Evolutionary conservation across 441 rosid genomes (phyloP), one percentile per base, ranked within the genome.

Genomic region (Populus hybrid): DNA sequence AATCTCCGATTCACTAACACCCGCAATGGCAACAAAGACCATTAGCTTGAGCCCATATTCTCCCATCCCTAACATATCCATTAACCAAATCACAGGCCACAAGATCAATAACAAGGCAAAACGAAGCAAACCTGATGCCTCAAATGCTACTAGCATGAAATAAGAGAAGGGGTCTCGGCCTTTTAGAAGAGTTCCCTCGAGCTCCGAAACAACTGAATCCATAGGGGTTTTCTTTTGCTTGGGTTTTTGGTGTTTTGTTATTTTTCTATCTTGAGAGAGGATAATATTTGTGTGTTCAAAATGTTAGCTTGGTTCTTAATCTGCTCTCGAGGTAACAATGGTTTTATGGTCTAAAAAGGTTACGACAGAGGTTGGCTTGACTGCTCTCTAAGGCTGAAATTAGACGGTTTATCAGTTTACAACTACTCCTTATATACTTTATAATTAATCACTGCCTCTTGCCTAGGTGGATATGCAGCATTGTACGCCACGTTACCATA

Each of bases 111-210:
- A 53, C 40, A 83, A 19, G 2, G 86, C 83, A 38, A 92, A 91
- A 24, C 98, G 94, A 26, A 90, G 23, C 69, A 92, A 69, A 72
- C 97, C 95, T 9, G 97, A 90, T 0, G 94, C 92, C 78, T 94
- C 98, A 26, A 91, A 94, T 26, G 97, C 97, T 9, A 92, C 85
- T 70, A 92, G 81, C 97, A 92, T 91, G 90, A 91, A 92, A 87
- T 92, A 94, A 2, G 91, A 88, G 79, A 92, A 94, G 0, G 89
- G 83, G 65, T 90, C 83, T 0, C 85, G 85, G 82, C 87, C 88
- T 70, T 83, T 90, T 75, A 94, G 16, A 30, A 94, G 86, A 68
- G 89, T 83, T 53, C 97, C 98, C 81, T 94, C 97, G 6, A 92
- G 86, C 77, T 91, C 95, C 1, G 94, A 90, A 59, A 90, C 90